Evolutionary conservation across 345 rosid species (phyloP).

Genomic region (Gynandropsis gynandra): DNA sequence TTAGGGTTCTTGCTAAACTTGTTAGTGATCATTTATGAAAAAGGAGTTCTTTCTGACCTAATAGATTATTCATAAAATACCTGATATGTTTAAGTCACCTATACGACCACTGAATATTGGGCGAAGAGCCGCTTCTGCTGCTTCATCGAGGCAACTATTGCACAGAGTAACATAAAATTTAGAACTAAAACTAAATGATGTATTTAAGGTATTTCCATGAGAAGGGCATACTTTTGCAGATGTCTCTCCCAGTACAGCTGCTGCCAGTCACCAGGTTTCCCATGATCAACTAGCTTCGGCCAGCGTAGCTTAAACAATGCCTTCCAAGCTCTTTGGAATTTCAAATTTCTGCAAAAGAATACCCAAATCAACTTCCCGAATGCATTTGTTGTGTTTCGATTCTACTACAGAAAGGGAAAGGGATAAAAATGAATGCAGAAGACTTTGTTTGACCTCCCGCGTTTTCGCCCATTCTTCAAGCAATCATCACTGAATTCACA

Average conservation of each 20-base stretch:
- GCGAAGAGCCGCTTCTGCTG: constrained; percentile 55
- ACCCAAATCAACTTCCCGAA: neutral
- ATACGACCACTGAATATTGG: constrained; percentile 58
- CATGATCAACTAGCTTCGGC: constrained; percentile 33
- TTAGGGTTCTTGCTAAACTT: too few species aligned
- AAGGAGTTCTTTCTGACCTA: neutral
- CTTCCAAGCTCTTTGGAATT: constrained; percentile 53
- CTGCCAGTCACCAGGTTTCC: constrained; percentile 49
- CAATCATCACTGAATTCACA: constrained; percentile 34
- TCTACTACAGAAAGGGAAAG: neutral
- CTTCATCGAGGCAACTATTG: constrained; percentile 86
- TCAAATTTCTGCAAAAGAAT: constrained; percentile 34
- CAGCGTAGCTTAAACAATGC: constrained; percentile 55
- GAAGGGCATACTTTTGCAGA: constrained; percentile 50
- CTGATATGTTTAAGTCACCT: constrained; percentile 48
- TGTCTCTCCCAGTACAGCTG: constrained; percentile 79
- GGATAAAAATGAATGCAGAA: neutral
- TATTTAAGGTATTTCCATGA: constrained; percentile 9
- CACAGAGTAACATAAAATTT: constrained; percentile 23
- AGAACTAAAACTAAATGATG: neutral
- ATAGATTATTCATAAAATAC: constrained; percentile 27
- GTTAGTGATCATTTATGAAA: too few species aligned
- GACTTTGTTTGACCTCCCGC: constrained; percentile 40
- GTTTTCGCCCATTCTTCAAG: constrained; percentile 46
- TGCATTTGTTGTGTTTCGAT: neutral